These are phyloP conservation scores for Phialophora verrucosa DNA, from an alignment of 2,329 filamentous ascomycete genomes.

Conservation along the genomic window DNA sequence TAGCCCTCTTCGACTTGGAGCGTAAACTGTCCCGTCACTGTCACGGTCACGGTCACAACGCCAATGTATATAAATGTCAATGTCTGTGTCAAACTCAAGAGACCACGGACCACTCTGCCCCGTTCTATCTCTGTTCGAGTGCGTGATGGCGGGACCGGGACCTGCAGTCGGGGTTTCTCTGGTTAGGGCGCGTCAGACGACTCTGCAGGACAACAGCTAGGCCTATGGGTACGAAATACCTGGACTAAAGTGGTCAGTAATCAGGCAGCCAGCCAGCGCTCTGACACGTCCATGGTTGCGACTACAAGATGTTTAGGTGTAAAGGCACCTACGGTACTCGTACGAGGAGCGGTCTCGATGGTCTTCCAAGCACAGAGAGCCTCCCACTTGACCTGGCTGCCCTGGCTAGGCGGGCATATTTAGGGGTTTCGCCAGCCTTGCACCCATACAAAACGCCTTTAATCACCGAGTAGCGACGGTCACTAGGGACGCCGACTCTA, in stretches of 20 bases:
- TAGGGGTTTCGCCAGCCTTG: not conserved
- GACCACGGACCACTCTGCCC: no score
- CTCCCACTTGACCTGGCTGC: not conserved
- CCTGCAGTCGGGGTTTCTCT: no score
- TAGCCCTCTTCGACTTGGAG: no score
- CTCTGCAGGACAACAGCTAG: no score
- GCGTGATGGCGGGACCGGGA: no score
- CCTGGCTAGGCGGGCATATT: not conserved
- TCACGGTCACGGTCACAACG: no score
- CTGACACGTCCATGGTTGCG: not conserved
- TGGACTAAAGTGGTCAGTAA: not conserved
- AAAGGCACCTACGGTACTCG: not conserved
- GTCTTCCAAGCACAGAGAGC: not conserved
- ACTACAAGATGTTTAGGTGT: not conserved
- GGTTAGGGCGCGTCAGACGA: not conserved
- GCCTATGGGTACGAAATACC: no score
- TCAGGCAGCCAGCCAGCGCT: not conserved
- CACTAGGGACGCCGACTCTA: no score
- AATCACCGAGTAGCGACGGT: not conserved
- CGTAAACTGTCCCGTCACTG: no score
- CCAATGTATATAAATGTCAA: no score
- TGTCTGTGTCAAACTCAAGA: no score
- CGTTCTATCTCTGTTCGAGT: no score
- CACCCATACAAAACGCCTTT: not conserved
- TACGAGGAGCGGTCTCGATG: not conserved